phyloP scores from a whole-genome alignment of 1,284 basidiomycete species.

The Phylloboletellus chloephorus region DNA sequence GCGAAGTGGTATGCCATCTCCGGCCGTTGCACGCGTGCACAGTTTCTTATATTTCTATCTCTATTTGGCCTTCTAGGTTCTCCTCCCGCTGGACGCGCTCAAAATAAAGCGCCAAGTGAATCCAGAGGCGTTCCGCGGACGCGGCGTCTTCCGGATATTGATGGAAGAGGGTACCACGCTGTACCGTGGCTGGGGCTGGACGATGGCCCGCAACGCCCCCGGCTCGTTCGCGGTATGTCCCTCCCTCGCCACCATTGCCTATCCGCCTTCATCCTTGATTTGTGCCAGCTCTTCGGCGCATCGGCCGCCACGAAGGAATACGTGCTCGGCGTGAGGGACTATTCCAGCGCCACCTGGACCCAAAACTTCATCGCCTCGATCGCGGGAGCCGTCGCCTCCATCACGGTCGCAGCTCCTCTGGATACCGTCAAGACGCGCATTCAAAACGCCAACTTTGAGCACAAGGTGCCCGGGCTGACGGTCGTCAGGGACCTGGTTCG shows the following conservation, averaged over 20 bases:
- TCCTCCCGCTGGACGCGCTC: slow-evolving; percentile 91
- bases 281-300: slow-evolving; percentile 90
- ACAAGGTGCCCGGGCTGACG: slow-evolving; percentile 80
- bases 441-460: slow-evolving; percentile 97
- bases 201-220: slow-evolving; percentile 95
- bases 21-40: slow-evolving; percentile 1
- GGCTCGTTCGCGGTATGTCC: slow-evolving; percentile 85
- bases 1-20: slow-evolving; percentile 76
- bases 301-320: slow-evolving; percentile 95
- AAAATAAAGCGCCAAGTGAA: slow-evolving; percentile 99
- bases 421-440: slow-evolving; percentile 97
- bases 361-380: slow-evolving; percentile 96
- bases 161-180: slow-evolving; percentile 88
- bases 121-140: slow-evolving; percentile 91
- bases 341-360: slow-evolving; percentile 87
- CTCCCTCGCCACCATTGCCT: not conserved
- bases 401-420: slow-evolving; percentile 93
- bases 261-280: not conserved
- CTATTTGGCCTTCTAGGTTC: slow-evolving; percentile 45
- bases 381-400: slow-evolving; percentile 90
- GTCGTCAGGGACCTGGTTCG: slow-evolving; percentile 86
- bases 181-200: slow-evolving; percentile 99
- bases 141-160: slow-evolving; percentile 87
- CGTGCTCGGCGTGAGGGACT: slow-evolving; percentile 84
- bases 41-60: not conserved